Base-by-base conservation (phyloP, 768 basidiomycete species). In the Sarcodon aspratus region DNA sequence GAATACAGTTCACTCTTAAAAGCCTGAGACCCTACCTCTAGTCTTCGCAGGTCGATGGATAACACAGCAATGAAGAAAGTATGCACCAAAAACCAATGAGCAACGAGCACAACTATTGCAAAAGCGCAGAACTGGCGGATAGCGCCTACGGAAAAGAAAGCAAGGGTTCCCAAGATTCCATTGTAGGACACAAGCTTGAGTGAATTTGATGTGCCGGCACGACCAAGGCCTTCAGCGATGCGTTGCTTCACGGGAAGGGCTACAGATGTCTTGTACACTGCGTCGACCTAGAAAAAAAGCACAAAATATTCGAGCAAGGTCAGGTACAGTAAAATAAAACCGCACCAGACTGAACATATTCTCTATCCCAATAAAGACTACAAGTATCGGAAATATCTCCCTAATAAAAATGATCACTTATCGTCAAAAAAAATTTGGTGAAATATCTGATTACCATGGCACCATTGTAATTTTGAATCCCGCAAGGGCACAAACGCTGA, bases 1-100 rank as follows among this genome's bases (percentile, higher is more conserved):
- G 45, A 31, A 27, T 59, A 32, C 59, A 47, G 53, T 43, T 8
- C 8, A 18, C 13, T 9, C 33, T 45, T 32, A 43, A 47, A 50
- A 27, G 6, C 43, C 9, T 35, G 5, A 1, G 35, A 50, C 34
- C 18, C 45, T 57, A 80, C 83, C 69, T 95, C 95, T 21, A 99
- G 66, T 43, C 95, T 80, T 55, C 96, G 93, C 43, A 97, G 81
- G 68, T 99, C 95, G 55, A 99, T 96, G 0, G 91, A 92, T 18
- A 99, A 69, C 27, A 96, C 92, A 7, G 94, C 87, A 54, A 94
- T 72, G 66, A 95, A 97, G 68, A 97, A 95, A 0, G 92, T 96
- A 59, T 96, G 90, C 12, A 95, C 85, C 52, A 98, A 74, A 68
- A 94, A 95, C 92, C 92, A 98, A 62, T 98, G 94, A 12, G 92